Evolutionary conservation across 2,329 filamentous ascomycete species (phyloP).

Genomic region (Penicillium concentricum): DNA sequence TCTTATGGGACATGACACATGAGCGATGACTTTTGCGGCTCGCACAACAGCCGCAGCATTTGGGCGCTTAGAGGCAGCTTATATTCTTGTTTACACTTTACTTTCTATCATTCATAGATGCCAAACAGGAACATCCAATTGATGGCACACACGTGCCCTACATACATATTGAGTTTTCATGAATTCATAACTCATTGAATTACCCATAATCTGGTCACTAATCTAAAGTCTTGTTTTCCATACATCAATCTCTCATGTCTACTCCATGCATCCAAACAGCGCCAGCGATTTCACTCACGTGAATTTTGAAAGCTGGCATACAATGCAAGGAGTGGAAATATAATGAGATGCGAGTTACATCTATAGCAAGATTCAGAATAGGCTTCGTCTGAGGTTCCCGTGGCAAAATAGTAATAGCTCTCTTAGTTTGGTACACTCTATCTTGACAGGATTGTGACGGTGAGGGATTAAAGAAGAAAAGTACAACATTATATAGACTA

Average conservation of each 20-base stretch:
- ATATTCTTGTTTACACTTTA: conserved; percentile 10
- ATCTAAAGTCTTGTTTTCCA: background rate
- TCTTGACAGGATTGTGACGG: background rate
- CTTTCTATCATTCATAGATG: background rate
- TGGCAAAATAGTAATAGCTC: background rate
- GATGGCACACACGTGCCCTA: background rate
- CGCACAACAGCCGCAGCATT: conserved; percentile 16
- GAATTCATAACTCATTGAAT: background rate
- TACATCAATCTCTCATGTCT: background rate
- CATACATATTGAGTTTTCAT: background rate
- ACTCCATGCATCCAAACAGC: background rate
- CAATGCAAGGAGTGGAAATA: background rate
- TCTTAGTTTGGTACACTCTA: background rate
- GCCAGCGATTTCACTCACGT: background rate
- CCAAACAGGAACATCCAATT: background rate
- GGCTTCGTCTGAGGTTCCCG: background rate
- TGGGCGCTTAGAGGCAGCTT: conserved; percentile 8
- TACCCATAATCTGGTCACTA: background rate
- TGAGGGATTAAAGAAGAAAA: background rate
- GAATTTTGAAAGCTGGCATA: background rate
- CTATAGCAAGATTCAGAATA: background rate
- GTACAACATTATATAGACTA: background rate
- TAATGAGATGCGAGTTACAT: background rate
- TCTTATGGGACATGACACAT: conserved; percentile 9
- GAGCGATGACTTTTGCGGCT: conserved; percentile 8